phyloP scores from a whole-genome alignment of 1,284 basidiomycete species.

The Peniophora sp. region DNA sequence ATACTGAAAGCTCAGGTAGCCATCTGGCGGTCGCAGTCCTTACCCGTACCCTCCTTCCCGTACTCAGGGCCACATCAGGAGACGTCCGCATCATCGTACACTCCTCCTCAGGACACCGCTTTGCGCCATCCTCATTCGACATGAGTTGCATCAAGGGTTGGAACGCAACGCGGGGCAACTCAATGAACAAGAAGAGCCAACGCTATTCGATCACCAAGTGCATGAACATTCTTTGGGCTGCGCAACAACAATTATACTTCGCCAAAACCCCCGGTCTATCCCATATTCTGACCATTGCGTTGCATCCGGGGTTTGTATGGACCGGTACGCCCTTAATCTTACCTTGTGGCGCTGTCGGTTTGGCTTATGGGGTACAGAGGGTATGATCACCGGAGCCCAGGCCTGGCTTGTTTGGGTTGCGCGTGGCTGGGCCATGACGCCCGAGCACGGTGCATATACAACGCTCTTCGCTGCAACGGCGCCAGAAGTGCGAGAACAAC shows the following conservation, averaged over 20 bases:
- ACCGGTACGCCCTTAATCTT: neutral
- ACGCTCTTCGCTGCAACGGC: too few species aligned
- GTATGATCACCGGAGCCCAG: too few species aligned
- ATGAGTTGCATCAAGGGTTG: neutral
- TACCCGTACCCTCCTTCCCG: neutral
- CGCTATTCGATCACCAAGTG: slow-evolving; percentile 25
- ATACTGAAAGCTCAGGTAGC: neutral
- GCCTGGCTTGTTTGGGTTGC: too few species aligned
- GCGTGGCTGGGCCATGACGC: too few species aligned
- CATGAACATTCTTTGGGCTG: slow-evolving; percentile 19
- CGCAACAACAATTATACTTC: slow-evolving; percentile 20
- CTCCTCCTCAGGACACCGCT: neutral
- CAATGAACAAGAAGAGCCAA: too few species aligned
- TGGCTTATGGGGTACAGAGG: too few species aligned
- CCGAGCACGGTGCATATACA: too few species aligned
- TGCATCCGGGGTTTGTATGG: neutral
- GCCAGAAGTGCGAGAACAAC: too few species aligned
- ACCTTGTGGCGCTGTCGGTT: too few species aligned
- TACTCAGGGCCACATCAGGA: neutral
- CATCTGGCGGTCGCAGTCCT: neutral
- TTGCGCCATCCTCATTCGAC: neutral
- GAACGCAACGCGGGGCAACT: too few species aligned
- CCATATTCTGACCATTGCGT: slow-evolving; percentile 20
- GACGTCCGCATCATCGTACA: too few species aligned
- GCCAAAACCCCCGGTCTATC: too few species aligned